Evolutionary conservation across 176 grass and related monocot genomes (phyloP), one percentile per base, ranked within the genome.

Genomic region (Miscanthus lutarioriparius): DNA sequence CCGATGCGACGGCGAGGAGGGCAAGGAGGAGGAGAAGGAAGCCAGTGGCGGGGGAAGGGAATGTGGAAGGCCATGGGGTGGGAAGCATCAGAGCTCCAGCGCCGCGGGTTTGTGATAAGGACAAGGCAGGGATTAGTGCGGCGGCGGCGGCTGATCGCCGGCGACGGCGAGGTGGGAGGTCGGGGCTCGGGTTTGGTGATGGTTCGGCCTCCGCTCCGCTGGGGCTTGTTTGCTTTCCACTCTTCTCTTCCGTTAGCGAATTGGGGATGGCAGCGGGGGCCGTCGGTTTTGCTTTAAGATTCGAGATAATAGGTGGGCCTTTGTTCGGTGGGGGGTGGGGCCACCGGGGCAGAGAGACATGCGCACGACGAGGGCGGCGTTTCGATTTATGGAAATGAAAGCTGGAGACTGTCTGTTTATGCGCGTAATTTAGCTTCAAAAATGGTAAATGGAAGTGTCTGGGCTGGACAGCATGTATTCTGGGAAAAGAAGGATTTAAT

Each of bases 31-130:
- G 43, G 28, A 48, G 4, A 78, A 88, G 76, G 77, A 78, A 80
- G 35, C 56, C 63, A 59, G 51, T 66, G 83, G 62, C 77, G 66
- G 54, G 65, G 54, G 11, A 80, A 45, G 48, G 71, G 64, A 91
- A 89, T 91, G 64, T 85, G 72, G 84, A 73, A 56, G 75, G 77
- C 79, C 88, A 90, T 92, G 80, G 86, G 85, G 72, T 30, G 82
- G 78, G 82, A 89, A 91, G 91, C 95, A 97, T 97, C 88, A 91
- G 90, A 87, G 38, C 28, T 59, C 33, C 30, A 64, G 32, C 23
- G 62, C 70, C 27, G 12, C 74, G 75, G 44, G 23, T 41, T 32
- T 30, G 12, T 15, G 65, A 11, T 27, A 54, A 11, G 30, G 85
- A n/a, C 2, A 25, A 33, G 78, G 32, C 23, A 4, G 7, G 76